Conservation (phyloP, 1,284 basidiomycete species). For the Cutaneotrichosporon cutaneum region DNA sequence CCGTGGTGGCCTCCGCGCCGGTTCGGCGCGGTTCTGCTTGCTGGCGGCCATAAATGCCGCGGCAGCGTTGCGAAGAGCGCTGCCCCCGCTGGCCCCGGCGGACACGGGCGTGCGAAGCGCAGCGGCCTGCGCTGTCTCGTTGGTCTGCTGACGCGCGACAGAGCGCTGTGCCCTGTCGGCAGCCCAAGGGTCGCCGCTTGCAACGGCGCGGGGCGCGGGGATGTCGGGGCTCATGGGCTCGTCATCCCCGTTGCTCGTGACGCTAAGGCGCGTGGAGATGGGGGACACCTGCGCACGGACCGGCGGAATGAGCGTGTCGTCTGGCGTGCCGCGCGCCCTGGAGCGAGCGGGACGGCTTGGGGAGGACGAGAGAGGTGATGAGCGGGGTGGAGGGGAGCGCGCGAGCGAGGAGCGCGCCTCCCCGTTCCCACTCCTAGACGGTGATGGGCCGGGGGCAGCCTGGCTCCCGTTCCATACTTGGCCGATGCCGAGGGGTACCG, state of each 20-base stretch:
- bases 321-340: slow-evolving; percentile 8
- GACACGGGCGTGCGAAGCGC: not conserved
- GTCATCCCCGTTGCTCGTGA: slow-evolving; percentile 12
- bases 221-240: slow-evolving; percentile 7
- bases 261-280: slow-evolving; percentile 3
- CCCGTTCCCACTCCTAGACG: not conserved
- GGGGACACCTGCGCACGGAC: not conserved
- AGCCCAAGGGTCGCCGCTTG: slow-evolving; percentile 38
- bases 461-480: slow-evolving; percentile 7
- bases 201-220: slow-evolving; percentile 17
- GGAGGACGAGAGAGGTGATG: not conserved
- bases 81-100: not conserved
- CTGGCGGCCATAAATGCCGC: slow-evolving; percentile 45
- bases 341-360: slow-evolving; percentile 8
- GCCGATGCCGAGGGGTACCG: not conserved
- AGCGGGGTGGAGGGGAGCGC: not conserved
- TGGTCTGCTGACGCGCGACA: slow-evolving; percentile 36
- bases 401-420: not conserved
- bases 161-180: slow-evolving; percentile 39
- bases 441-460: not conserved
- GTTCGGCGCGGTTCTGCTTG: slow-evolving; percentile 16
- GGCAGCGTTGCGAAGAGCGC: slow-evolving; percentile 43
- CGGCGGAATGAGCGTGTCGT: slow-evolving; percentile 1
- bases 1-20: slow-evolving; percentile 14
- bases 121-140: slow-evolving; percentile 25